These are phyloP conservation scores for Meyerozyma smithsonii DNA, from an alignment of 1,139 yeast species.

Conservation along the genomic window DNA sequence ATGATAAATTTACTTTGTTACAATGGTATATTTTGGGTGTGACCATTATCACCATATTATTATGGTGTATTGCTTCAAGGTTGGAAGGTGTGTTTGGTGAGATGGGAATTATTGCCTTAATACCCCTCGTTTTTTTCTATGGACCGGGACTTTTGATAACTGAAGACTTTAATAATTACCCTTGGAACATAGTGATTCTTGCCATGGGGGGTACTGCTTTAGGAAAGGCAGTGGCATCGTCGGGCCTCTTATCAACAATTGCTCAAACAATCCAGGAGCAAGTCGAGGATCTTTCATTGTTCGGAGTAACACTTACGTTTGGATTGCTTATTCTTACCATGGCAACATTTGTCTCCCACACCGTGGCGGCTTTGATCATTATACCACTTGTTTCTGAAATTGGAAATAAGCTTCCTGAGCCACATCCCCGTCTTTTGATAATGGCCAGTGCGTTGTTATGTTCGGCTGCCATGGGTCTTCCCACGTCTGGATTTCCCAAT, in stretches of 20 bases:
- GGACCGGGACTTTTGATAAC: constrained; percentile 67
- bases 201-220: constrained; percentile 80
- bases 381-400: constrained; percentile 68
- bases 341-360: constrained; percentile 74
- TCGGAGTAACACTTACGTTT: constrained; percentile 60
- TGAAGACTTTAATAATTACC: constrained; percentile 65
- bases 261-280: constrained; percentile 53
- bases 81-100: constrained; percentile 58
- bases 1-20: constrained; percentile 52
- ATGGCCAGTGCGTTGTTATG: constrained; percentile 66
- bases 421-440: constrained; percentile 57
- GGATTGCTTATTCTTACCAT: constrained; percentile 61
- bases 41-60: constrained; percentile 49
- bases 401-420: constrained; percentile 51
- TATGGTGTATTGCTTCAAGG: constrained; percentile 68
- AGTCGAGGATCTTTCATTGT: constrained; percentile 52
- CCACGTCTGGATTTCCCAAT: constrained; percentile 74
- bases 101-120: constrained; percentile 64
- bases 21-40: constrained; percentile 63
- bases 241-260: constrained; percentile 62
- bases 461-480: constrained; percentile 75
- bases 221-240: constrained; percentile 69
- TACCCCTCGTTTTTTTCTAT: constrained; percentile 63
- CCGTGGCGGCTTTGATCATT: constrained; percentile 71
- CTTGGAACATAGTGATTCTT: constrained; percentile 70